Base-by-base conservation (phyloP, 1,284 basidiomycete genomes). In the Takashimella koratensis region DNA sequence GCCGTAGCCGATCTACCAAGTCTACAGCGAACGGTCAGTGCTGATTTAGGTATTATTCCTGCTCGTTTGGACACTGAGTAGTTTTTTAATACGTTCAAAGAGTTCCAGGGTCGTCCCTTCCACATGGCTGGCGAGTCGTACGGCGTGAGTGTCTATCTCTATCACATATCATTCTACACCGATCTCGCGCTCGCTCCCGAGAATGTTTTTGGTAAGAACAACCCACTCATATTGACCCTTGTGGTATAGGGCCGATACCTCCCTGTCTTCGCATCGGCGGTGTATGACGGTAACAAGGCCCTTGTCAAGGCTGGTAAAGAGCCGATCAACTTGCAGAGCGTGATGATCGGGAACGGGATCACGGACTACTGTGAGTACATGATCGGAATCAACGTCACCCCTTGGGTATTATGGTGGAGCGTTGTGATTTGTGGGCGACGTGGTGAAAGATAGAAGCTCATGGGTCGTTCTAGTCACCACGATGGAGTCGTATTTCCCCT, bases 181-280 rank as follows among this genome's bases (percentile, higher is more conserved):
- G 45, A 43, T 27, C n/a, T n/a, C n/a, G n/a, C n/a, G n/a, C n/a
- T n/a, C n/a, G n/a, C n/a, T n/a, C n/a, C n/a, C n/a, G n/a, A n/a
- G n/a, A n/a, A n/a, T n/a, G n/a, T n/a, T n/a, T n/a, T n/a, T n/a
- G n/a, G n/a, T n/a, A n/a, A n/a, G n/a, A n/a, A n/a, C n/a, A n/a
- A n/a, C n/a, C n/a, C n/a, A n/a, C n/a, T n/a, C n/a, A n/a, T n/a
- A n/a, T n/a, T n/a, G n/a, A n/a, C n/a, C n/a, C n/a, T n/a, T n/a
- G n/a, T n/a, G n/a, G n/a, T 4, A 5, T 79, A 55, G 90, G 71
- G 90, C 3, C 83, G 88, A 21, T 92, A 90, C 72, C 79, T 93
- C 6, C 91, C 90, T 0, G 77, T 90, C 4, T 93, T 90, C 59
- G 91, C 90, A 0, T 79, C 86, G 1, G 83, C 84, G 16, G 82